Conservation (phyloP, 345 rosid genomes). For the Garcia nutans region DNA sequence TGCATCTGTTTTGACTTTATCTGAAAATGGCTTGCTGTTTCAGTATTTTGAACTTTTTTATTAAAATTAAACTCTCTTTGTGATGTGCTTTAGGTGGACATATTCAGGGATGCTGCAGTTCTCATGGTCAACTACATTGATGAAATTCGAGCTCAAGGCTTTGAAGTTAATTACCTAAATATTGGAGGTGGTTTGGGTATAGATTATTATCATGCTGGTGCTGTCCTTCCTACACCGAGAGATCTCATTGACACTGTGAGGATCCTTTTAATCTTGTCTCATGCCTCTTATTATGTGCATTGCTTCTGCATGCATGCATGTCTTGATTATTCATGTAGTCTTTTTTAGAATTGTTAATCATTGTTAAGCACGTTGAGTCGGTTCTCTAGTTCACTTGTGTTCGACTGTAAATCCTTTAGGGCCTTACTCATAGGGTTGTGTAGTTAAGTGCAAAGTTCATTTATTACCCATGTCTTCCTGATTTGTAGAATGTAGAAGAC, state of each 20-base stretch:
- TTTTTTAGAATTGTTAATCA: neutral
- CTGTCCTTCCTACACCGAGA: conserved; percentile 86
- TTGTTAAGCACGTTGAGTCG: neutral
- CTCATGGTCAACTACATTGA: conserved; percentile 90
- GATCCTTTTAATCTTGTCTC: conserved; percentile 17
- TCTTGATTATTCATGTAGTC: neutral
- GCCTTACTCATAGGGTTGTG: neutral
- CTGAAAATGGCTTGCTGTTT: neutral
- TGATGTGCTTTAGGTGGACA: conserved; percentile 69
- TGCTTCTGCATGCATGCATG: neutral
- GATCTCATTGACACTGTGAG: conserved; percentile 92
- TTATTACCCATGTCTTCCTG: neutral
- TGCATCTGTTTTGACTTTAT: neutral
- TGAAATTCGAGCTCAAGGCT: conserved; percentile 83
- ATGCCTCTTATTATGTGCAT: neutral
- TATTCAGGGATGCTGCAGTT: conserved; percentile 89
- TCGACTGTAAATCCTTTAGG: neutral
- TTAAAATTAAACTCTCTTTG: neutral
- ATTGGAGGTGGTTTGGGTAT: conserved; percentile 99
- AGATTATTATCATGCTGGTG: conserved; percentile 83
- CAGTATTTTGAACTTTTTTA: neutral
- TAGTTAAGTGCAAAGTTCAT: neutral
- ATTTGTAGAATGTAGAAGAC: neutral
- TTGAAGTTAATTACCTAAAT: conserved; percentile 80
- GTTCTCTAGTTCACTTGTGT: neutral